phyloP scores from a whole-genome alignment of 345 rosid genomes.

The Ceriops tagal region DNA sequence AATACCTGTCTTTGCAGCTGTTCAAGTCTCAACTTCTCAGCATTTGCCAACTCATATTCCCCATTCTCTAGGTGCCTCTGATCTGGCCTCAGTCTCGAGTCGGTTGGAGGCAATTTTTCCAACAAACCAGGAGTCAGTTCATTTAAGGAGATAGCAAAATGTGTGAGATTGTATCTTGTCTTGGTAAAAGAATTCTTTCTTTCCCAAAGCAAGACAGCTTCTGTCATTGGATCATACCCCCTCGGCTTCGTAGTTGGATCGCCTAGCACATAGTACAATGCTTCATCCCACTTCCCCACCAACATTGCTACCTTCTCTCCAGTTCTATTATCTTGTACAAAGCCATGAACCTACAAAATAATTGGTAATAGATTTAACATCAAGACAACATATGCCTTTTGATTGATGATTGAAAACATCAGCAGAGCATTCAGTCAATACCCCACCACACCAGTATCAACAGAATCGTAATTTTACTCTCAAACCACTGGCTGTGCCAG shows the following conservation, averaged over 20 bases:
- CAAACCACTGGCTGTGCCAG: too few relatives aligned
- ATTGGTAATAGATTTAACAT: neutral
- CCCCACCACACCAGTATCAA: too few relatives aligned
- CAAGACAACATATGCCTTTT: neutral
- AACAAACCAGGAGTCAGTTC: conserved; percentile 71
- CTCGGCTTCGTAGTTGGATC: conserved; percentile 87
- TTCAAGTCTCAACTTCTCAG: conserved; percentile 91
- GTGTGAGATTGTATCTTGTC: conserved; percentile 93
- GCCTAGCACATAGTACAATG: conserved; percentile 88
- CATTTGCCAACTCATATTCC: conserved; percentile 89
- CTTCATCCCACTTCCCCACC: conserved; percentile 99
- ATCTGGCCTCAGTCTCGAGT: conserved; percentile 96
- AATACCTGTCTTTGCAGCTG: conserved; percentile 96
- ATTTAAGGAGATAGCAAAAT: conserved; percentile 87
- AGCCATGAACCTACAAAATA: conserved; percentile 75
- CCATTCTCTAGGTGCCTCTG: conserved; percentile 93
- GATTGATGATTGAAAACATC: too few relatives aligned
- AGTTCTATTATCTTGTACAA: conserved; percentile 89
- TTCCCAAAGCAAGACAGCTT: conserved; percentile 93
- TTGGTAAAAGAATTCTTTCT: conserved; percentile 65
- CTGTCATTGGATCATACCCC: conserved; percentile 95
- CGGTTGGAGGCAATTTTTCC: conserved; percentile 89
- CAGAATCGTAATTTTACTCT: too few relatives aligned
- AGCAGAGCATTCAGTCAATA: too few relatives aligned
- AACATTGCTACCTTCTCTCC: conserved; percentile 96